These are phyloP conservation scores for Leptodontidium sp. DNA, from an alignment of 2,329 filamentous ascomycete species.

Conservation along the genomic window DNA sequence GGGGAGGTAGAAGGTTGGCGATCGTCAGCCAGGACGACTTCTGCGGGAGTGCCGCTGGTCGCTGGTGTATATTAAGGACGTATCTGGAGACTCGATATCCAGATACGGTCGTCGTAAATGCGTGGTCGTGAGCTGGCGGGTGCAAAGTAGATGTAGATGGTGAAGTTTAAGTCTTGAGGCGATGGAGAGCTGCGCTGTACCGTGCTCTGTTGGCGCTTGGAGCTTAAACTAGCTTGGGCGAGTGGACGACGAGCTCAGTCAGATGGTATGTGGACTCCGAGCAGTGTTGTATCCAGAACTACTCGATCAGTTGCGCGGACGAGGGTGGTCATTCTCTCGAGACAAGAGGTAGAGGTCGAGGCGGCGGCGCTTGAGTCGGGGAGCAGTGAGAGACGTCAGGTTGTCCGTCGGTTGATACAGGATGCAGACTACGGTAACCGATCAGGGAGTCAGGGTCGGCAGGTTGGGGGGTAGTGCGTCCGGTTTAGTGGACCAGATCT, in stretches of 20 bases:
- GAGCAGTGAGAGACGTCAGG: conserved; percentile 13
- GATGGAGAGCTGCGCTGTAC: background rate
- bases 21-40: conserved; percentile 79
- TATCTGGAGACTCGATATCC: conserved; percentile 27
- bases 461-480: background rate
- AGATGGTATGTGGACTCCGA: conserved; percentile 24
- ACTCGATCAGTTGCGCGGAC: conserved; percentile 14
- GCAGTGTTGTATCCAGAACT: conserved; percentile 26
- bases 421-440: conserved; percentile 5
- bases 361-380: background rate
- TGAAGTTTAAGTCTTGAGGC: background rate
- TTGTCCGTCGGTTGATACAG: conserved; percentile 16
- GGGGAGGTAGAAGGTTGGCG: conserved; percentile 61
- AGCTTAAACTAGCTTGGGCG: conserved; percentile 10
- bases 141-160: conserved; percentile 23
- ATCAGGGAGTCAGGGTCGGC: background rate
- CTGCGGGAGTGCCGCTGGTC: conserved; percentile 57
- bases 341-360: background rate
- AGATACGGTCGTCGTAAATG: conserved; percentile 28
- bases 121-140: conserved; percentile 20
- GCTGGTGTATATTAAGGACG: conserved; percentile 24
- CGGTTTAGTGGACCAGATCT: conserved; percentile 3
- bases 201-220: conserved; percentile 21
- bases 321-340: conserved; percentile 29
- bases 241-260: conserved; percentile 26